Evolutionary conservation across 768 basidiomycete species (phyloP).

Genomic region (Phylloporus sp.): DNA sequence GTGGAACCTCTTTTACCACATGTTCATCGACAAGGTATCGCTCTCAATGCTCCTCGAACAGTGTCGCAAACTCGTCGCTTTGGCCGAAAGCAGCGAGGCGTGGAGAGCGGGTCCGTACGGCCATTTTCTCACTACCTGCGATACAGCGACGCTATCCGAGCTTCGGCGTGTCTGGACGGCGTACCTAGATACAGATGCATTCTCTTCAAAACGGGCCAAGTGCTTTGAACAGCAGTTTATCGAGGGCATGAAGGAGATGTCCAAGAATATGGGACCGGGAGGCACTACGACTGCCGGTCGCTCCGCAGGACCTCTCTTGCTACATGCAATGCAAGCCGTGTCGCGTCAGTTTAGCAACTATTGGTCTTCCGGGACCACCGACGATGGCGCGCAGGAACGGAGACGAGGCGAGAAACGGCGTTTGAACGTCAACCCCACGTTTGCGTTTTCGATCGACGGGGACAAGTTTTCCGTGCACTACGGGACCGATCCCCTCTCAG

Average conservation of each 20-base stretch:
- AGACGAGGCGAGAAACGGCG: background rate
- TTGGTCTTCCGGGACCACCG: conserved; percentile 21
- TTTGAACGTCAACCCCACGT: conserved; percentile 24
- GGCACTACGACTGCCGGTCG: conserved; percentile 14
- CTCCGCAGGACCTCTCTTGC: conserved; percentile 24
- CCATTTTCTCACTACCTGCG: conserved; percentile 20
- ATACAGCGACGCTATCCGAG: conserved; percentile 15
- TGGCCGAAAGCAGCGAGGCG: conserved; percentile 12
- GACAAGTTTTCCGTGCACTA: conserved; percentile 27
- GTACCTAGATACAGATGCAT: conserved; percentile 10
- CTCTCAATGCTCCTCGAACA: conserved; percentile 19
- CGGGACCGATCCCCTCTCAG: conserved; percentile 24
- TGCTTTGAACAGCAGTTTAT: conserved; percentile 9
- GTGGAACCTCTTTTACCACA: conserved; percentile 28
- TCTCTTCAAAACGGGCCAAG: conserved; percentile 5
- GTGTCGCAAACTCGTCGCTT: conserved; percentile 23
- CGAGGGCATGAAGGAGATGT: conserved; percentile 9
- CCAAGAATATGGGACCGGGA: background rate
- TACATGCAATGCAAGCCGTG: background rate
- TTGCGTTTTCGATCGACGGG: conserved; percentile 24
- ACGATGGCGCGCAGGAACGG: background rate
- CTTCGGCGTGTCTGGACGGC: conserved; percentile 20
- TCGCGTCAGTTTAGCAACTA: conserved; percentile 18
- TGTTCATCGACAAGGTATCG: conserved; percentile 16
- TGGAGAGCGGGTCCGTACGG: conserved; percentile 27